Conservation (phyloP, 495 filamentous ascomycete species). For the Xylaria nigripes region DNA sequence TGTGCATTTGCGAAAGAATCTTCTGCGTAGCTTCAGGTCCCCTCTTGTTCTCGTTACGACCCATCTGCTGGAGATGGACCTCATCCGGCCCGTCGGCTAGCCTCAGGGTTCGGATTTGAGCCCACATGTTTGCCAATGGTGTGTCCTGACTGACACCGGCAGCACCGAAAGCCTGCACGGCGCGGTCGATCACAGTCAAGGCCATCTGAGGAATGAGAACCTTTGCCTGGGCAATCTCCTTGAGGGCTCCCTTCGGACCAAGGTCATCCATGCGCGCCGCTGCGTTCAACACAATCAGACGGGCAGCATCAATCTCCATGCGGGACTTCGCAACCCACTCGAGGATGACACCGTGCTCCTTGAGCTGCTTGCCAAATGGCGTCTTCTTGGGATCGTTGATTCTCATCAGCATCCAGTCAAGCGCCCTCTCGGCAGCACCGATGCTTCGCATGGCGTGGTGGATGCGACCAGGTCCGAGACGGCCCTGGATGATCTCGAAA, state of each 20-base stretch:
- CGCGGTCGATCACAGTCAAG: conserved; percentile 74
- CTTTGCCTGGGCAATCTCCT: conserved; percentile 83
- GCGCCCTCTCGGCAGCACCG: conserved; percentile 73
- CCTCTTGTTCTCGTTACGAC: conserved; percentile 70
- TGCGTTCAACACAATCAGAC: conserved; percentile 79
- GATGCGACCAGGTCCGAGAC: conserved; percentile 84
- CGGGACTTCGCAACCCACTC: conserved; percentile 89
- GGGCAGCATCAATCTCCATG: conserved; percentile 82
- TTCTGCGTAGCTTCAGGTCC: conserved; percentile 54
- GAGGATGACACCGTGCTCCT: conserved; percentile 80
- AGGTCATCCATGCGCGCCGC: conserved; percentile 81
- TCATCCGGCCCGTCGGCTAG: conserved; percentile 91
- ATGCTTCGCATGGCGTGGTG: conserved; percentile 92
- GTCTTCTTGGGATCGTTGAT: conserved; percentile 83
- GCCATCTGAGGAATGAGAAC: conserved; percentile 72
- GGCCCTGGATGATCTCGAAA: conserved; percentile 95
- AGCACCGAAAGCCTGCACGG: conserved; percentile 78
- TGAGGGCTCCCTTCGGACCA: conserved; percentile 70
- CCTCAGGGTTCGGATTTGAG: conserved; percentile 68
- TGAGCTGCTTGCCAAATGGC: conserved; percentile 72
- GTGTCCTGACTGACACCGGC: conserved; percentile 87
- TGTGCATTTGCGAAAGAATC: conserved; percentile 55
- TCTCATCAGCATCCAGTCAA: conserved; percentile 82
- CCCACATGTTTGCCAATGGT: conserved; percentile 81
- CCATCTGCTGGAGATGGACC: conserved; percentile 88